Percentiles rank a stretch among this genome's conserved stretches.
Conservation (phyloP, 768 basidiomycete species). For the Pleurotus cornucopiae region DNA sequence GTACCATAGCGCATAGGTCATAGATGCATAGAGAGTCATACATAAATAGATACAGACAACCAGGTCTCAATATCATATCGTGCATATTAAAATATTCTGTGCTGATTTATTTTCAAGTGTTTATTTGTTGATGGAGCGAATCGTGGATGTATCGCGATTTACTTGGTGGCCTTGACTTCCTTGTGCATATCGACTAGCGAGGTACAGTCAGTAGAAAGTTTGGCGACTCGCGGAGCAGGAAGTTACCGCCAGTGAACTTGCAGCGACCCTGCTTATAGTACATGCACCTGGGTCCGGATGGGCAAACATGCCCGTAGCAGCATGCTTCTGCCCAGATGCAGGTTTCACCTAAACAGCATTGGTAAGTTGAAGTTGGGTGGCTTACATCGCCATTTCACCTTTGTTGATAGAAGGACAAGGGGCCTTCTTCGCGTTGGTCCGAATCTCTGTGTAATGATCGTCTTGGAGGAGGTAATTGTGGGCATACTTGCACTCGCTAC, state of each 20-base stretch:
- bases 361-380: constrained; percentile 5
- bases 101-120: not conserved
- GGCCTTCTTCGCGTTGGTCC: constrained; percentile 53
- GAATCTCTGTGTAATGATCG: constrained; percentile 51
- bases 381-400: constrained; percentile 28
- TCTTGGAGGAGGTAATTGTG: constrained; percentile 57
- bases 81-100: not conserved
- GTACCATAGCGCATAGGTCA: constrained; percentile 1
- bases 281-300: constrained; percentile 35
- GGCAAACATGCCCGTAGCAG: constrained; percentile 51
- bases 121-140: too few species aligned
- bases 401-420: constrained; percentile 59
- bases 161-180: constrained; percentile 2
- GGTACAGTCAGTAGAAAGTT: constrained; percentile 4
- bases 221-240: constrained; percentile 3
- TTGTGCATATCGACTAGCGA: constrained; percentile 37
- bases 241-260: constrained; percentile 58
- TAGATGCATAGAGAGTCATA: not conserved
- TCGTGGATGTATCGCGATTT: not conserved
- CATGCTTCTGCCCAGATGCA: constrained; percentile 61
- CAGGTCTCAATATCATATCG: not conserved
- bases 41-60: constrained; percentile 6
- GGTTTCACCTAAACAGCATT: constrained; percentile 35
- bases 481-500: constrained; percentile 52
- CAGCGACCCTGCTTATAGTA: constrained; percentile 53